A percentile compares a stretch with the other conserved stretches of the same genome.
Evolutionary conservation across 176 grass and related monocot genomes (phyloP).

Genomic region (Oryza rufipogon): DNA sequence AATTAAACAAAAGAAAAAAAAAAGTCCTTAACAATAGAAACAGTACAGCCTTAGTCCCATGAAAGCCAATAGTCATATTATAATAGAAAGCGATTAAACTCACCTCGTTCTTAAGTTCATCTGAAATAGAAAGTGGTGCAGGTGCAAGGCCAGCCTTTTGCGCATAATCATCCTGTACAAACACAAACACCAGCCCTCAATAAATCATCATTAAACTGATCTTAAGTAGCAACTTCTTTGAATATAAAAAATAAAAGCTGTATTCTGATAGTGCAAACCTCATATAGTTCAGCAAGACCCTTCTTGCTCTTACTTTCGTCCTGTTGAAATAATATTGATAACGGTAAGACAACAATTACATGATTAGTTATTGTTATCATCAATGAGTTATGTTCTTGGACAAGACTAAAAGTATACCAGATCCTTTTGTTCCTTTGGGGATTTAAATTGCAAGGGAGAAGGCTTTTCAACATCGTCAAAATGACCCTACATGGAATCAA

Average conservation of each 20-base stretch:
- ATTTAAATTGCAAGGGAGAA: constrained; percentile 64
- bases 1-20: neutral
- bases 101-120: constrained; percentile 84
- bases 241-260: constrained; percentile 20
- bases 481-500: constrained; percentile 52
- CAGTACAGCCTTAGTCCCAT: neutral
- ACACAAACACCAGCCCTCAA: constrained; percentile 31
- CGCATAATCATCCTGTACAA: constrained; percentile 73
- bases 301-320: constrained; percentile 97
- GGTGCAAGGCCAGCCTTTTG: constrained; percentile 69
- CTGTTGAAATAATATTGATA: constrained; percentile 46
- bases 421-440: constrained; percentile 72
- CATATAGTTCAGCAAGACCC: constrained; percentile 94
- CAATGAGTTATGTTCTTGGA: neutral
- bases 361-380: neutral
- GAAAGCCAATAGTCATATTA: neutral
- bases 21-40: neutral
- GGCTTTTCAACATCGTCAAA: constrained; percentile 96
- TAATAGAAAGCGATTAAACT: constrained; percentile 16
- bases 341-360: constrained; percentile 29
- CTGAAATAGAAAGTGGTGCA: constrained; percentile 67
- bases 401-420: constrained; percentile 54
- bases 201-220: neutral
- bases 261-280: constrained; percentile 54
- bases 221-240: constrained; percentile 19